phyloP scores from a whole-genome alignment of 768 basidiomycete species.

The Xerocomellus intermedius region DNA sequence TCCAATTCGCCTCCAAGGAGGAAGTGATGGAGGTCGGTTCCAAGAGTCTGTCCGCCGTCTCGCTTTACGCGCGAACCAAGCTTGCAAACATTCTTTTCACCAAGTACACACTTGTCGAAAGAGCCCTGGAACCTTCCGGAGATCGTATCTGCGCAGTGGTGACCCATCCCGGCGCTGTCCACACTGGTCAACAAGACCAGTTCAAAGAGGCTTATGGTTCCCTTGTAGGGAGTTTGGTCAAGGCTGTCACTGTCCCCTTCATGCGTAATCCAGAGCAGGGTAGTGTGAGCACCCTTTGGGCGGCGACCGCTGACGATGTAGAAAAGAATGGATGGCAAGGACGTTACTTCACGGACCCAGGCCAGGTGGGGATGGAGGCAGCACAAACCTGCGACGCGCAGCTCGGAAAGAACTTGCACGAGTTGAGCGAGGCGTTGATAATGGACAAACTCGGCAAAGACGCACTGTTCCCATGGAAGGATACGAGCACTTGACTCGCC shows the following conservation, averaged over 20 bases:
- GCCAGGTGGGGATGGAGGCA: conserved; percentile 18
- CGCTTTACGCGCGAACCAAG: conserved; percentile 7
- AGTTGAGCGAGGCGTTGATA: conserved; percentile 32
- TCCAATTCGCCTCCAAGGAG: background rate
- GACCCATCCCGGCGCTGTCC: conserved; percentile 3
- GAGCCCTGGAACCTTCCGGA: background rate
- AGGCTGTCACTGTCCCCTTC: conserved; percentile 24
- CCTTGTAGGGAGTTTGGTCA: conserved; percentile 7
- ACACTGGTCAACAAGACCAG: background rate
- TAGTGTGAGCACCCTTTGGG: conserved; percentile 30
- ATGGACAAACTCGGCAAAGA: conserved; percentile 20
- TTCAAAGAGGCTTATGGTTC: background rate
- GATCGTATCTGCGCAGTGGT: background rate
- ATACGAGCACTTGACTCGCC: background rate
- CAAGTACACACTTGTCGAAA: background rate
- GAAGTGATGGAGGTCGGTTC: background rate
- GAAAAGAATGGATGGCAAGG: conserved; percentile 23
- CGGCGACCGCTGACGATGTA: conserved; percentile 23
- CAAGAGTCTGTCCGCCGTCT: background rate
- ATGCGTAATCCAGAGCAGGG: conserved; percentile 29
- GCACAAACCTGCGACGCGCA: conserved; percentile 23
- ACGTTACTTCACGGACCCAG: conserved; percentile 20
- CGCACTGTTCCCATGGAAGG: conserved; percentile 22
- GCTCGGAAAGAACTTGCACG: conserved; percentile 30
- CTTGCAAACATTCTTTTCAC: background rate